Conservation (phyloP, 306 rosid species). For the Ammopiptanthus mongolicus region DNA sequence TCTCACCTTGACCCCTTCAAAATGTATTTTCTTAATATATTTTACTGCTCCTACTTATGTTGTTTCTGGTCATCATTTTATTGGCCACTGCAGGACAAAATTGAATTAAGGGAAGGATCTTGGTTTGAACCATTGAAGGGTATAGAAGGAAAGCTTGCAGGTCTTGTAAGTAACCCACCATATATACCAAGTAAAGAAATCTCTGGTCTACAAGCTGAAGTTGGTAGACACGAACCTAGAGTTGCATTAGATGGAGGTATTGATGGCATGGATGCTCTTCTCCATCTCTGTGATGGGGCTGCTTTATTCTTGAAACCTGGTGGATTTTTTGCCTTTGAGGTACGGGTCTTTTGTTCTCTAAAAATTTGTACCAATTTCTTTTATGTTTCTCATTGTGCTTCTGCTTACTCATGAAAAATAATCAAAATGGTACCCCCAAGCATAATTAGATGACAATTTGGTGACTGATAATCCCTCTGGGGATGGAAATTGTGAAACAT, state of each 20-base stretch:
- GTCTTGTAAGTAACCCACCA: conserved; percentile 85
- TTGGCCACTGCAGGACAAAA: conserved; percentile 43
- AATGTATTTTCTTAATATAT: neutral
- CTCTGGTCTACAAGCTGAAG: conserved; percentile 82
- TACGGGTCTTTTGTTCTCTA: conserved; percentile 10
- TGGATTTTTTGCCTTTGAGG: conserved; percentile 93
- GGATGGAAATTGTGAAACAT: neutral
- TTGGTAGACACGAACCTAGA: conserved; percentile 76
- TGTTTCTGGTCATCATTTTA: neutral
- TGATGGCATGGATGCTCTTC: conserved; percentile 62
- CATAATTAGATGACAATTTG: neutral
- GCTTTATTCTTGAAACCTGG: conserved; percentile 67
- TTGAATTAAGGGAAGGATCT: conserved; percentile 73
- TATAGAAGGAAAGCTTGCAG: conserved; percentile 61
- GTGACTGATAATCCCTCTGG: neutral
- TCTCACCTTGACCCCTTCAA: neutral
- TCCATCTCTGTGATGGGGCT: conserved; percentile 76
- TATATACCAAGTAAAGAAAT: conserved; percentile 75
- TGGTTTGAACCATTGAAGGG: conserved; percentile 81
- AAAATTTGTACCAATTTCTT: neutral
- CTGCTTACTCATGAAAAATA: neutral
- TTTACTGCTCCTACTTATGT: neutral
- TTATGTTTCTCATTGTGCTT: neutral
- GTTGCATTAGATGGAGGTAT: conserved; percentile 78
- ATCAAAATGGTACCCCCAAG: neutral